A percentile compares a stretch with the other conserved stretches of the same genome.
phyloP scores from a whole-genome alignment of 2,329 filamentous ascomycete species.

The Nannizzia gypsea region DNA sequence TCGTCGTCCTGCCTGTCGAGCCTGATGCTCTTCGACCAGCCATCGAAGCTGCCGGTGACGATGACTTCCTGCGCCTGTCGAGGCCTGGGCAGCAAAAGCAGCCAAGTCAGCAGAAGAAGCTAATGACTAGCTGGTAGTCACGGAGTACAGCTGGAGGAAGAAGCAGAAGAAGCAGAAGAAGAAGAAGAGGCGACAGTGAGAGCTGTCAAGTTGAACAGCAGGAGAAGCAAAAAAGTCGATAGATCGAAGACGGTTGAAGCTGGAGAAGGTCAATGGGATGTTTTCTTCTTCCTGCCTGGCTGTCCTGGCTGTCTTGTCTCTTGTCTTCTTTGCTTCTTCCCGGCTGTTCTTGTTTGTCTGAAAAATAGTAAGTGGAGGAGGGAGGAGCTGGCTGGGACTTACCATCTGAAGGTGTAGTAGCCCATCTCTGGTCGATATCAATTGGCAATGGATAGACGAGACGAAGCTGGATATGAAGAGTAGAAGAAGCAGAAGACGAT shows the following conservation, averaged over 20 bases:
- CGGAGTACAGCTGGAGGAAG: no score
- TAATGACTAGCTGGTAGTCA: no score
- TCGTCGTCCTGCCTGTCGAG: constrained; percentile 58
- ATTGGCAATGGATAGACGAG: background rate
- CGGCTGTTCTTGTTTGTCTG: background rate
- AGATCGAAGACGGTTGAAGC: no score
- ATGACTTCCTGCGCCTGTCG: constrained; percentile 75
- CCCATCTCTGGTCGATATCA: background rate
- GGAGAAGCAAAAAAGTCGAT: background rate
- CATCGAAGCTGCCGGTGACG: constrained; percentile 91
- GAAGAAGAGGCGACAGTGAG: background rate
- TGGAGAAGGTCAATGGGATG: no score
- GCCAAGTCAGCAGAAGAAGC: background rate
- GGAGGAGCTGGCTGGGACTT: background rate
- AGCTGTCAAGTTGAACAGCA: background rate
- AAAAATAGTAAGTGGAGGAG: background rate
- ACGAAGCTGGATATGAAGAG: background rate
- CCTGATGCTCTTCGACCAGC: constrained; percentile 79
- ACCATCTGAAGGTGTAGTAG: constrained; percentile 4
- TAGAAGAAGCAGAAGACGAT: background rate
- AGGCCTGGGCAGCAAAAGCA: constrained; percentile 60
- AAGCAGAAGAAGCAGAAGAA: no score
- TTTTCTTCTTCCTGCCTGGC: no score
- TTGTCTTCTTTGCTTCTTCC: background rate
- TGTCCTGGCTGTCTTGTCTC: no score